Evolutionary conservation across 106 monocot genomes (phyloP), one percentile per base, ranked within the genome.

Genomic region (Platanthera guangdongensis): DNA sequence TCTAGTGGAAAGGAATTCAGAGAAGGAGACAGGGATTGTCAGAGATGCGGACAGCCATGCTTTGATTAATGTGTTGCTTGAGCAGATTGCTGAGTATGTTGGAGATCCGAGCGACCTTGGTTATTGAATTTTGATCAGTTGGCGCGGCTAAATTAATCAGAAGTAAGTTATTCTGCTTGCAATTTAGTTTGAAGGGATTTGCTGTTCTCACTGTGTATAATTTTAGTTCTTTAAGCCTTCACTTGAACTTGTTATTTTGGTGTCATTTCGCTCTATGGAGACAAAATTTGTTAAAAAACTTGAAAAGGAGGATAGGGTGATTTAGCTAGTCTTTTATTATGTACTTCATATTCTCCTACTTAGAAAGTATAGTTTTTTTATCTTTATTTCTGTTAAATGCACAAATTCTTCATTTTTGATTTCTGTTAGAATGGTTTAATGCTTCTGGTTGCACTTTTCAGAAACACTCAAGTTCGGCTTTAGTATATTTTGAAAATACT

Each of bases 71-170:
- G 94, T 99, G 60, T 70, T 79, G 14, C 83, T 94, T 53, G 91
- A 99, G 45, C 89, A 94, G 82, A 84, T 99, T 72, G 94, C 97
- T 5, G 97, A 99, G 63, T 99, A 85, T 75, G 74, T 90, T 83
- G 97, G 94, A 21, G 94, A 94, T 74, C 94, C 91, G 0, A 74
- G 73, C 46, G 77, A 82, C 48, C 78, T 97, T 63, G 94, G 91
- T 4, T 94, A 97, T 78, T 99, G 72, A 89, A 72, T 72, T 65
- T 65, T 25, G 32, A 65, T 32, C 28, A 9, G 28, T 28, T 7
- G 45, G 15, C 46, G 8, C 32, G 67, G 30, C 2, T 11, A 25
- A 25, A 48, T 10, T 14, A 70, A 47, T 11, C 67, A 3, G 16
- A 70, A 13, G 70, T 70, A 70, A 70, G 70, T 47, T 47, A 47